These are phyloP conservation scores for Aspergillus versicolor DNA, from an alignment of 2,329 filamentous ascomycete species.

Conservation along the genomic window DNA sequence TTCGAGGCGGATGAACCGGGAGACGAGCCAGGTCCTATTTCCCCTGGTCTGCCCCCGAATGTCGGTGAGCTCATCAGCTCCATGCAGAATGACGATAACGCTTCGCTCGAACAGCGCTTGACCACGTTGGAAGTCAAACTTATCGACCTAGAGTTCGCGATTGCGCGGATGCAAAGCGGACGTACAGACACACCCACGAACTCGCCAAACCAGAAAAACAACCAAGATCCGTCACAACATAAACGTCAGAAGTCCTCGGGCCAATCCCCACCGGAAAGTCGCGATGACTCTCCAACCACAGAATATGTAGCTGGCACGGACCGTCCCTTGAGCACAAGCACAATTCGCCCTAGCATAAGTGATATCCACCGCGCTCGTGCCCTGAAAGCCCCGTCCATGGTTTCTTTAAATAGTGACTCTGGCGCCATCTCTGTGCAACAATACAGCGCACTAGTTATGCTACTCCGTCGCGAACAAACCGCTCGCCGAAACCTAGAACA, in stretches of 20 bases:
- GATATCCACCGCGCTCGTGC: conserved; percentile 27
- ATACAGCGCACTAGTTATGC: conserved; percentile 46
- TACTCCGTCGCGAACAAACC: conserved; percentile 47
- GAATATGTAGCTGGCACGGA: conserved; percentile 14
- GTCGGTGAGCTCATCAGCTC: conserved; percentile 39
- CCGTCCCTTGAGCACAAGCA: conserved; percentile 31
- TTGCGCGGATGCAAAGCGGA: conserved; percentile 47
- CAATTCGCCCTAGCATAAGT: conserved; percentile 33
- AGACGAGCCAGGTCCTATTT: conserved; percentile 17
- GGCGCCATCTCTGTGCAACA: conserved; percentile 45
- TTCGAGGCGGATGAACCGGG: conserved; percentile 17
- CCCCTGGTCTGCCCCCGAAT: conserved; percentile 27
- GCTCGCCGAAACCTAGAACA: conserved; percentile 46
- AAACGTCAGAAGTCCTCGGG: conserved; percentile 19
- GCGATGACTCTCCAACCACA: conserved; percentile 3
- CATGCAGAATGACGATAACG: conserved; percentile 41
- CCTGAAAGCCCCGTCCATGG: conserved; percentile 29
- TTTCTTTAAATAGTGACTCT: conserved; percentile 30
- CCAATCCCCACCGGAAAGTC: conserved; percentile 10
- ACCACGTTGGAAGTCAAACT: conserved; percentile 52
- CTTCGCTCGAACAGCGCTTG: conserved; percentile 47
- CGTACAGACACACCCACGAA: conserved; percentile 22
- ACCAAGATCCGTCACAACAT: conserved; percentile 13
- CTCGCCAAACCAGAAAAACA: conserved; percentile 15
- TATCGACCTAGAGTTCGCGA: conserved; percentile 51